Percentiles rank a stretch among this genome's conserved stretches.
Evolutionary conservation across 1,139 yeast genomes (phyloP).

Genomic region (Pichia sp.): DNA sequence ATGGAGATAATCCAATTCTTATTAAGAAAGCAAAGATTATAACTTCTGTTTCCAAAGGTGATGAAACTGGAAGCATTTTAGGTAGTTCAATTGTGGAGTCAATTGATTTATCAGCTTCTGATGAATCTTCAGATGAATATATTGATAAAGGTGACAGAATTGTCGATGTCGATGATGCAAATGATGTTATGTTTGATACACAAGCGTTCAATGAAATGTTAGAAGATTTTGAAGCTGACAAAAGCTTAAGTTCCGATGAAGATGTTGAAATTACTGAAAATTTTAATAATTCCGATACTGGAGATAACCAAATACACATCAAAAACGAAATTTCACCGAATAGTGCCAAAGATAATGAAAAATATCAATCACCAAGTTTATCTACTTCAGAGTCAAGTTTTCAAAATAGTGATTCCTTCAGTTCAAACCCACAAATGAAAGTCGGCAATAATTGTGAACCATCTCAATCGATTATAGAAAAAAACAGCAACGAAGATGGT

Average conservation of each 20-base stretch:
- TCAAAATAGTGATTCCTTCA: background rate
- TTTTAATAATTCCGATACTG: background rate
- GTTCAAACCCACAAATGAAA: background rate
- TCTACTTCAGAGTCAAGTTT: background rate
- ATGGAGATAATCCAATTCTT: no score
- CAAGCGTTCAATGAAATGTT: background rate
- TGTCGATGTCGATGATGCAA: background rate
- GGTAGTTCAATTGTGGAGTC: background rate
- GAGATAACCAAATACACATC: no score
- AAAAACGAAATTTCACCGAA: no score
- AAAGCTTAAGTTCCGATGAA: background rate
- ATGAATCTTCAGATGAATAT: background rate
- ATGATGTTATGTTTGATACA: background rate
- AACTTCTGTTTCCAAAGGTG: background rate
- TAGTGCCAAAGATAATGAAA: background rate
- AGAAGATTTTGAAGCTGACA: background rate
- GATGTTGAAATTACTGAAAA: background rate
- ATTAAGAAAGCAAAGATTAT: no score
- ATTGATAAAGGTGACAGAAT: background rate
- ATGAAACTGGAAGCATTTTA: background rate
- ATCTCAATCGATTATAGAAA: background rate
- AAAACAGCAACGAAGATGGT: background rate
- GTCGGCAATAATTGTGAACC: background rate
- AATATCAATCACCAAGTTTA: background rate
- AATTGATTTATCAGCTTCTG: background rate